Base-by-base conservation (phyloP, 73 alveolate genomes). In the Paramecium bursaria region DNA sequence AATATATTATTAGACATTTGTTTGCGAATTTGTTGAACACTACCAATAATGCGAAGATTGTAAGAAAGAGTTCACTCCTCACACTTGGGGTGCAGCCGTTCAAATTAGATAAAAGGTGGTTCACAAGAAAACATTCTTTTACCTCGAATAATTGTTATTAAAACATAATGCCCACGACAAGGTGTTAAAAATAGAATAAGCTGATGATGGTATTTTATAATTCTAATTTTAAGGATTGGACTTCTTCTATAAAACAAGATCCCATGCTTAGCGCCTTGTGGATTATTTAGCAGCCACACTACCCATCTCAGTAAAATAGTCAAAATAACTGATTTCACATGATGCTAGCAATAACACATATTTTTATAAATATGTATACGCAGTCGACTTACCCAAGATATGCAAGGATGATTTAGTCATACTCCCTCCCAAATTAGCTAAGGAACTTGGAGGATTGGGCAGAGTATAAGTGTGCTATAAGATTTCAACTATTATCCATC, bases 31-130 rank as follows among this genome's bases (percentile, higher is more conserved):
- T 82, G 92, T 92, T 22, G 98, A 93, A 48, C 95, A 90, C 47
- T 91, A 95, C 92, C 87, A 90, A 50, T 95, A 97, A 87, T 97
- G 99, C 57, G 98, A 92, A 31, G 99, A 97, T 77, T 97, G 99
- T 87, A 92, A 94, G 73, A 94, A 92, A 75, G 95, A 95, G 33
- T 95, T 90, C 85, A 97, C 99, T 25, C 99, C 99, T 23, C 99
- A 96, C 90, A 90, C 93, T 19, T 96, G 99, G 99, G 80, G 89
- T 22, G 98, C 98, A 35, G 55, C 85, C 11, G 99, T 95, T n/a
- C 93, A 96, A 91, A 79, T 93, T 55, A 74, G 99, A 53, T 94
- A 96, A 86, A 91, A 93, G 88, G 98, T 95, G 0, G 94, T 80
- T 80, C 99, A 96, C 87, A 96, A 96, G 79, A 86, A 98, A 73